Conservation (phyloP, 352 stramenopile species). For the Phytophthora podocarpi region DNA sequence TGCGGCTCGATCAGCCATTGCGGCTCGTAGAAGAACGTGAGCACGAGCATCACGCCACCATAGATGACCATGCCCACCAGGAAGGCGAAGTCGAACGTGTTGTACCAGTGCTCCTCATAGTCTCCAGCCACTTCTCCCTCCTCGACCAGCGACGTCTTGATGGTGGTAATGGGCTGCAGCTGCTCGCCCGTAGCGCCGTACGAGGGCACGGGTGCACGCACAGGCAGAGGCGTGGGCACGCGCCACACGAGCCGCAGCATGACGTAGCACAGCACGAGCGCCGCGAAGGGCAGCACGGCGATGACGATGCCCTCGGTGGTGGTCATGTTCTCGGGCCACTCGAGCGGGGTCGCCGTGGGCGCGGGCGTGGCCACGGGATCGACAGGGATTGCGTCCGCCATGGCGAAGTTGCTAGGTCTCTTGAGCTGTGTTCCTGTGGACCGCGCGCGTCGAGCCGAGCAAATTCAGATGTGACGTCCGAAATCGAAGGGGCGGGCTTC, state of each 20-base stretch:
- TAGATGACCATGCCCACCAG: constrained; percentile 62
- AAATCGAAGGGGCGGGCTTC: not conserved
- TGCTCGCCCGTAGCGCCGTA: constrained; percentile 51
- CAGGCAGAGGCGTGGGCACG: constrained; percentile 45
- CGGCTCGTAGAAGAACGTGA: constrained; percentile 69
- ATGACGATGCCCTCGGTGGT: constrained; percentile 43
- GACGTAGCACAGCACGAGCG: constrained; percentile 64
- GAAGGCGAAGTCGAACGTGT: constrained; percentile 71
- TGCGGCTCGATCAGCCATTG: constrained; percentile 46
- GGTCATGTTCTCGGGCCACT: constrained; percentile 56
- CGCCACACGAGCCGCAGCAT: constrained; percentile 72
- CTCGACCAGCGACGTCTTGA: constrained; percentile 64
- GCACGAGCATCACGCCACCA: constrained; percentile 47
- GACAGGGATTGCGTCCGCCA: constrained; percentile 26
- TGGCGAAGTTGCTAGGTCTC: constrained; percentile 1
- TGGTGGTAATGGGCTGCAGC: constrained; percentile 43
- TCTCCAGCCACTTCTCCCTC: constrained; percentile 68
- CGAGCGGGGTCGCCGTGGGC: constrained; percentile 22
- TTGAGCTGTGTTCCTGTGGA: constrained; percentile 8
- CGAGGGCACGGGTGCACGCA: constrained; percentile 40
- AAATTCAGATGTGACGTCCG: constrained; percentile 30
- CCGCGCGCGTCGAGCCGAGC: constrained; percentile 11
- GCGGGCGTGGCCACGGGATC: constrained; percentile 10
- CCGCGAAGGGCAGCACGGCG: constrained; percentile 44
- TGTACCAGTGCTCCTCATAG: constrained; percentile 55